Evolutionary conservation across 805 yeast species (phyloP), one percentile per base, ranked within the genome.

Genomic region (Candida boidinii): DNA sequence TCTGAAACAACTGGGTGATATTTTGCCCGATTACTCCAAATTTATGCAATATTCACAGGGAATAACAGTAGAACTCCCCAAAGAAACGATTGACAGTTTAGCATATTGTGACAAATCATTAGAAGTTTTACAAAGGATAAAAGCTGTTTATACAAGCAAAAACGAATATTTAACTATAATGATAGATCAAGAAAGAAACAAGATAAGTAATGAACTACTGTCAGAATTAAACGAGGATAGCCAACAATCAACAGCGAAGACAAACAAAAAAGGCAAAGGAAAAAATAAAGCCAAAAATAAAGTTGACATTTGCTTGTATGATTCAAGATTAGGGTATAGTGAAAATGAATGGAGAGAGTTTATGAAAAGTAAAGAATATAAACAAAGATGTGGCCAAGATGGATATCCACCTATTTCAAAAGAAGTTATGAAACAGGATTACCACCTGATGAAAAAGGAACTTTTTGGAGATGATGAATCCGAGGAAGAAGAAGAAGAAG

Each of bases 271-370:
- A 6, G 47, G 42, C 21, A 44, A 44, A 29, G 34, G 40, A 14
- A 43, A 47, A 13, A 42, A 37, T 26, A n/a, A 34, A 9, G 56
- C 53, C 37, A 38, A 44, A 7, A 62, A 54, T 34, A 69, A 61
- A 35, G 37, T 63, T 17, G 79, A 74, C 26, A 53, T 75, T 4
- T 76, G 83, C 51, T 76, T 76, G 9, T 76, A 60, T 46, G 72
- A 73, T 36, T 18, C 36, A 5, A 27, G 36, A 12, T 34, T 55
- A 16, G 26, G 36, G n/a, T 28, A 46, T 7, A 24, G 30, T n/a
- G 46, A 44, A 12, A 23, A 24, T 4, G 37, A 43, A 17, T 56
- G 60, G 60, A 6, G 13, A 5, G 31, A 34, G 1, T 50, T 44
- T 26, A 31, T 29, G 5, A 26, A 38, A 4, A 26, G 44, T 3